Percentiles rank a stretch among this genome's conserved stretches.
These are phyloP conservation scores for Cornus kousa DNA, from an alignment of 148 eudicot genomes.

Conservation along the genomic window DNA sequence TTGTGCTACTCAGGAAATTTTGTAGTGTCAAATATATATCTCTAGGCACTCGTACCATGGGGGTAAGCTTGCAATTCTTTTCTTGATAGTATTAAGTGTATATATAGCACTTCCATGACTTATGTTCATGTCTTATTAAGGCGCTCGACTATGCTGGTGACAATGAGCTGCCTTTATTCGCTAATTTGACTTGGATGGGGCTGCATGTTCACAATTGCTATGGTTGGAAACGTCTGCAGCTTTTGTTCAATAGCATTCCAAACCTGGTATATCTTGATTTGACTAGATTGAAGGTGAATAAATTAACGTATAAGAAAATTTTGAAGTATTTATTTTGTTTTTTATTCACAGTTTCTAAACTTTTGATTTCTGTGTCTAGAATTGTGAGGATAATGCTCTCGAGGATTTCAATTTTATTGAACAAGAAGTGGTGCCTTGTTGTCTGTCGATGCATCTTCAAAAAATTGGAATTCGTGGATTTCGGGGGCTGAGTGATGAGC, in stretches of 20 bases:
- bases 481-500: not conserved
- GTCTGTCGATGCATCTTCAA: not conserved
- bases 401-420: not conserved
- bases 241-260: constrained; percentile 9
- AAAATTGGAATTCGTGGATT: not conserved
- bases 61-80: too few relatives aligned
- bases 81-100: too few relatives aligned
- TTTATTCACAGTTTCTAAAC: not conserved
- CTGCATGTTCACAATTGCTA: too few relatives aligned
- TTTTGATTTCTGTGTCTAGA: not conserved
- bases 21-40: not conserved
- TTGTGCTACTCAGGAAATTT: constrained; percentile 14
- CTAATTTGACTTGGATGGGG: too few relatives aligned
- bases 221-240: not conserved
- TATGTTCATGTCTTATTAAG: constrained; percentile 1
- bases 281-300: constrained; percentile 5
- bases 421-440: not conserved
- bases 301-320: too few relatives aligned
- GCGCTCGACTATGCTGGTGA: constrained; percentile 5
- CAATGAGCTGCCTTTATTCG: not conserved
- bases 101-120: not conserved
- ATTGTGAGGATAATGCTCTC: not conserved
- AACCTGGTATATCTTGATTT: not conserved
- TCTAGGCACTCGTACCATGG: too few relatives aligned
- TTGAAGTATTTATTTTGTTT: not conserved